Evolutionary conservation across 495 filamentous ascomycete species (phyloP).

Genomic region (Xylaria curta): DNA sequence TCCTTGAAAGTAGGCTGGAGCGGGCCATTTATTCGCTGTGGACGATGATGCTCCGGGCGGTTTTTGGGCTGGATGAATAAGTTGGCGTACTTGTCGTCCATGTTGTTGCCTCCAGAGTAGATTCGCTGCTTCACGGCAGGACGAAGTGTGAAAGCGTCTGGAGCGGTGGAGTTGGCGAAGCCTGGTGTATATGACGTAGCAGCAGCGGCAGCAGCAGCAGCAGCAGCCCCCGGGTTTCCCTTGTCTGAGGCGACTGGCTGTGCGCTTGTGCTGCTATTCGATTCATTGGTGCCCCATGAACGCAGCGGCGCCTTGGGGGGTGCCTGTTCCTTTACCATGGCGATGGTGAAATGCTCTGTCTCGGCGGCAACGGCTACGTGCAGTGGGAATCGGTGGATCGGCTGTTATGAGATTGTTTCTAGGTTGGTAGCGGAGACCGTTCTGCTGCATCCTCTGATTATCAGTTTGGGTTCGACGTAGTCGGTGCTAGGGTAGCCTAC

Average conservation of each 20-base stretch:
- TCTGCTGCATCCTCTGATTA: slow-evolving; percentile 35
- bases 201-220: too few relatives aligned
- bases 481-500: slow-evolving; percentile 28
- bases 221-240: slow-evolving; percentile 34
- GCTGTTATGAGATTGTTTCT: slow-evolving; percentile 43
- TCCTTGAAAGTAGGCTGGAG: slow-evolving; percentile 45
- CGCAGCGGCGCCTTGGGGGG: slow-evolving; percentile 40
- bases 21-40: slow-evolving; percentile 49
- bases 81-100: slow-evolving; percentile 46
- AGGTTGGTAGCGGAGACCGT: slow-evolving; percentile 43
- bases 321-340: slow-evolving; percentile 43
- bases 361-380: neutral
- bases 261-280: slow-evolving; percentile 25
- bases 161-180: slow-evolving; percentile 26
- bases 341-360: slow-evolving; percentile 17
- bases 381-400: slow-evolving; percentile 33
- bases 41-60: slow-evolving; percentile 55
- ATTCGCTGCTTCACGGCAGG: slow-evolving; percentile 36
- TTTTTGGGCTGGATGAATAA: slow-evolving; percentile 53
- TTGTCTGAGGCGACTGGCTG: slow-evolving; percentile 41
- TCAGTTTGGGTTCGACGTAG: slow-evolving; percentile 10
- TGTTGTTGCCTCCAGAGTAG: slow-evolving; percentile 31
- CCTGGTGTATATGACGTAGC: slow-evolving; percentile 22
- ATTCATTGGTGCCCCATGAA: slow-evolving; percentile 30
- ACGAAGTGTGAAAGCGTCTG: slow-evolving; percentile 10